These are phyloP conservation scores for Aspergillus costaricaensis DNA, from an alignment of 2,329 filamentous ascomycete genomes.

Conservation along the genomic window DNA sequence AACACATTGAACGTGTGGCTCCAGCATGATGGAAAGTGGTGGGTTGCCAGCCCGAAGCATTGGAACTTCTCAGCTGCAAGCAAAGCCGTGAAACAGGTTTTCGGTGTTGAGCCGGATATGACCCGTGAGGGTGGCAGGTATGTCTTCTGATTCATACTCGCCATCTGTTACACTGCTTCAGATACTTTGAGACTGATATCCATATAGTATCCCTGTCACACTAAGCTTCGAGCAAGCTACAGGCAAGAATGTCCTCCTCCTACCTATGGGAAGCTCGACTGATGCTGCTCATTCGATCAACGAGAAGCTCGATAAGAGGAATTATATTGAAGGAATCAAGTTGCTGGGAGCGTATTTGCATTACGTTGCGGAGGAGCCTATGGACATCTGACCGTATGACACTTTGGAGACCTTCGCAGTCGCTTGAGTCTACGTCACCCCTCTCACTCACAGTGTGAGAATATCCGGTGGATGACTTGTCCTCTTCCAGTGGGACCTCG, in stretches of 20 bases:
- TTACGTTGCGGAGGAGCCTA: conserved; percentile 89
- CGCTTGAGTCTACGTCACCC: neutral
- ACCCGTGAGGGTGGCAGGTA: conserved; percentile 92
- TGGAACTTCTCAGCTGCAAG: conserved; percentile 96
- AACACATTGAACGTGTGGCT: conserved; percentile 81
- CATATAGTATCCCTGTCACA: conserved; percentile 85
- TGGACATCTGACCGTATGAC: conserved; percentile 22
- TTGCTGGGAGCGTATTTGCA: conserved; percentile 91
- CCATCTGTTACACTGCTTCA: conserved; percentile 3
- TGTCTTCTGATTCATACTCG: conserved; percentile 32
- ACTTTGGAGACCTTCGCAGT: neutral
- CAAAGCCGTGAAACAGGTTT: conserved; percentile 96
- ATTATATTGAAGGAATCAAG: conserved; percentile 99
- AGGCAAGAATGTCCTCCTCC: conserved; percentile 91
- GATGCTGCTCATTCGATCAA: conserved; percentile 98
- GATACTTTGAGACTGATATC: conserved; percentile 25
- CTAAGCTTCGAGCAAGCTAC: conserved; percentile 97
- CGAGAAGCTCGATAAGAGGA: conserved; percentile 94
- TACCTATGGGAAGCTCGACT: conserved; percentile 97
- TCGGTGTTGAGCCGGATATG: conserved; percentile 89
- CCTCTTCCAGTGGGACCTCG: neutral
- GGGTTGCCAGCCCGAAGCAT: conserved; percentile 95
- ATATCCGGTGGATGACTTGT: neutral
- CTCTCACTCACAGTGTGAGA: neutral
- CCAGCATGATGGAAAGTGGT: conserved; percentile 96